phyloP scores from a whole-genome alignment of 345 rosid genomes.

The Arabidopsis thaliana region TAIR10.1 NC_003074.8:8147501-8148000 shows the following conservation, averaged over 20 bases:
- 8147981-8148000: not conserved
- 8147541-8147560: not conserved
- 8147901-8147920: not conserved
- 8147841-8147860: not conserved
- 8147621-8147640: too few relatives aligned
- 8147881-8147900: not conserved
- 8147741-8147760: constrained; percentile 8
- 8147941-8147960: not conserved
- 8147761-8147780: not conserved
- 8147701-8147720: not conserved
- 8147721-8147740: not conserved
- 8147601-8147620: too few relatives aligned
- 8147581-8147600: too few relatives aligned
- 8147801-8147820: not conserved
- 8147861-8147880: not conserved
- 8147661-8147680: too few relatives aligned
- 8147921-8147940: not conserved
- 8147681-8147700: too few relatives aligned
- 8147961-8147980: not conserved
- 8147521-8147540: not conserved
- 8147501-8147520: not conserved
- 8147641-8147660: too few relatives aligned
- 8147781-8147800: not conserved
- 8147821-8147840: not conserved
- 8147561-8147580: too few relatives aligned